phyloP scores from a whole-genome alignment of 345 rosid species.

The Sisymbrium irio region DNA sequence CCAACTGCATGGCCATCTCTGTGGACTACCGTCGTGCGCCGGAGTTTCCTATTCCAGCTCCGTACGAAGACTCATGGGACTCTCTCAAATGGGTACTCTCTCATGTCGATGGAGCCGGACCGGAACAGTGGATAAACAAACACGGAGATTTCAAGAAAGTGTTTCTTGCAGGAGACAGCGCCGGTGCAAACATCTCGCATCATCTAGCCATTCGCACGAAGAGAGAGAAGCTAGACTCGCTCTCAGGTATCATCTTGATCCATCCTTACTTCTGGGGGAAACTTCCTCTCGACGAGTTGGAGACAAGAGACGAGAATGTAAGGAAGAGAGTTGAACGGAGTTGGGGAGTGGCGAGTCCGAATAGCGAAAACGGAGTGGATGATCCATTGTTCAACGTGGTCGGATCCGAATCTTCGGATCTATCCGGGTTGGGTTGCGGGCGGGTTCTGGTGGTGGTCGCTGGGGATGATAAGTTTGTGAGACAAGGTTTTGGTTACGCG shows the following conservation, averaged over 20 bases:
- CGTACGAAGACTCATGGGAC: slow-evolving; percentile 54
- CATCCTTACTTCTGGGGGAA: slow-evolving; percentile 50
- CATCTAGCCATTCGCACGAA: slow-evolving; percentile 39
- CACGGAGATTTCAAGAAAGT: slow-evolving; percentile 42
- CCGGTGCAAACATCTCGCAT: slow-evolving; percentile 60
- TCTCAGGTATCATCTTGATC: slow-evolving; percentile 35
- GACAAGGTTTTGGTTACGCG: slow-evolving; percentile 41
- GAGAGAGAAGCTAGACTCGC: not conserved
- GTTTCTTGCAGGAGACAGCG: slow-evolving; percentile 57
- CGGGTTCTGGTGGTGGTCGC: slow-evolving; percentile 45
- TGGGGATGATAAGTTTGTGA: slow-evolving; percentile 35
- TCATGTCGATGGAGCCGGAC: slow-evolving; percentile 41
- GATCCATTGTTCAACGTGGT: slow-evolving; percentile 52
- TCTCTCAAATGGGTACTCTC: slow-evolving; percentile 49
- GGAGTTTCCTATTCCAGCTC: slow-evolving; percentile 52
- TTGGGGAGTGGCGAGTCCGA: slow-evolving; percentile 39
- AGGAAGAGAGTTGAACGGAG: slow-evolving; percentile 29
- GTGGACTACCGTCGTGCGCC: slow-evolving; percentile 58
- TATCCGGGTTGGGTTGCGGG: slow-evolving; percentile 37
- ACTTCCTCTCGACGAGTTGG: slow-evolving; percentile 26
- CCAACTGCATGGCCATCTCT: slow-evolving; percentile 37
- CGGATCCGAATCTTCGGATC: slow-evolving; percentile 11
- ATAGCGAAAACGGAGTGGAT: slow-evolving; percentile 36
- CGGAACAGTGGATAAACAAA: slow-evolving; percentile 47
- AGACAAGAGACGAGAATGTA: slow-evolving; percentile 29